Evolutionary conservation across 345 rosid genomes (phyloP).

Genomic region (Eutrema heterophyllum): DNA sequence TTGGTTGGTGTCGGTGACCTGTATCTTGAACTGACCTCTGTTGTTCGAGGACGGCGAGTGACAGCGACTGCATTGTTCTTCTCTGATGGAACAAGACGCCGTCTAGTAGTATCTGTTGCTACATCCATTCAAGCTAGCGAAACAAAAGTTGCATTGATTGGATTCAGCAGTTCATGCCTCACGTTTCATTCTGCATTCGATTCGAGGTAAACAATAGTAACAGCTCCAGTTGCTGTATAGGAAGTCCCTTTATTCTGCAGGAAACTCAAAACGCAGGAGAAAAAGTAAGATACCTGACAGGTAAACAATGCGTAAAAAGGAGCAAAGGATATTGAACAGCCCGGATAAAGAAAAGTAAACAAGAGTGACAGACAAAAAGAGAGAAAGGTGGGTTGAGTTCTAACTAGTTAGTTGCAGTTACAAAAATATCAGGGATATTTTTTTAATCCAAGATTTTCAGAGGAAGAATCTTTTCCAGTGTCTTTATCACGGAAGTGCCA

Average conservation of each 20-base stretch:
- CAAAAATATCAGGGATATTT: background rate
- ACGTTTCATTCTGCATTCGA: conserved; percentile 35
- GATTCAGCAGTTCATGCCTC: conserved; percentile 34
- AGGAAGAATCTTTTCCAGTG: conserved; percentile 30
- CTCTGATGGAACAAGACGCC: conserved; percentile 61
- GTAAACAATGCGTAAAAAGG: conserved; percentile 30
- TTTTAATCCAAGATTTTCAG: background rate
- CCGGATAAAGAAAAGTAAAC: conserved; percentile 12
- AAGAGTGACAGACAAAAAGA: background rate
- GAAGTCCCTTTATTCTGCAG: conserved; percentile 57
- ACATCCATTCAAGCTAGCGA: conserved; percentile 73
- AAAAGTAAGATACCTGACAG: conserved; percentile 47
- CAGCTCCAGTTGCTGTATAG: conserved; percentile 34
- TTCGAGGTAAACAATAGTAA: conserved; percentile 14
- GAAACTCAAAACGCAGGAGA: conserved; percentile 31
- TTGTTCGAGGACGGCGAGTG: conserved; percentile 55
- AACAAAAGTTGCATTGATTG: conserved; percentile 53
- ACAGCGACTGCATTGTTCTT: conserved; percentile 52
- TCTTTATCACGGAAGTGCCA: conserved; percentile 65
- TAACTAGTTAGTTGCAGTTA: conserved; percentile 20
- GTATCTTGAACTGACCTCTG: conserved; percentile 78
- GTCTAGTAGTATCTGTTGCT: conserved; percentile 51
- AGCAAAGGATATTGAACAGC: conserved; percentile 38
- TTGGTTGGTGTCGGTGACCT: conserved; percentile 61
- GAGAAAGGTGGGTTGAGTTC: conserved; percentile 21